Evolutionary conservation across 345 rosid species (phyloP).

Genomic region (Corchorus capsularis): DNA sequence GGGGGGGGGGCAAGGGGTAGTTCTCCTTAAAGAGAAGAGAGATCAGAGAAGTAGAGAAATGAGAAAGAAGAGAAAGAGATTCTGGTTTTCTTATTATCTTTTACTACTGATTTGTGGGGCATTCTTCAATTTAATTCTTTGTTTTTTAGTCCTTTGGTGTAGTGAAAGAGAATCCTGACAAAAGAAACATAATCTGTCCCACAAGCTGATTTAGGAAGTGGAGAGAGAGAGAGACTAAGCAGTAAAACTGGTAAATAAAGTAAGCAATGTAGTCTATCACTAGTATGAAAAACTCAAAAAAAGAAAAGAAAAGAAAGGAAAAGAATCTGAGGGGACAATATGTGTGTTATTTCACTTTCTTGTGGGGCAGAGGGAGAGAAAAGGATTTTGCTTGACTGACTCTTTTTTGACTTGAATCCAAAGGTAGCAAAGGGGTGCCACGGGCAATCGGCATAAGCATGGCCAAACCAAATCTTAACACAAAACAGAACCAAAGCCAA

Average conservation of each 20-base stretch:
- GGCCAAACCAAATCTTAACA: constrained; percentile 11
- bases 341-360: constrained; percentile 74
- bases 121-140: constrained; percentile 22
- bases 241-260: neutral
- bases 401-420: constrained; percentile 68
- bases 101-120: constrained; percentile 26
- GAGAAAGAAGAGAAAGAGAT: neutral
- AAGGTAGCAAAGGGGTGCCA: constrained; percentile 24
- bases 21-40: constrained; percentile 7
- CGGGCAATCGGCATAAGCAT: neutral
- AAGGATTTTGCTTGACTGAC: constrained; percentile 53
- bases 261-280: too few species aligned
- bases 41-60: constrained; percentile 2
- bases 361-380: constrained; percentile 50
- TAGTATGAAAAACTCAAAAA: neutral
- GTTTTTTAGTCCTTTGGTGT: constrained; percentile 28
- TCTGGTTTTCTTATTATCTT: constrained; percentile 18
- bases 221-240: neutral
- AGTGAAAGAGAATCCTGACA: constrained; percentile 41
- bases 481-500: constrained; percentile 1
- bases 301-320: neutral
- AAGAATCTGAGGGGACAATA: constrained; percentile 48
- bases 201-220: constrained; percentile 12
- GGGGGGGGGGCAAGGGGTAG: too few species aligned
- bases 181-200: constrained; percentile 24